Base-by-base conservation (phyloP, 495 filamentous ascomycete genomes). In the Pyrenula aspistea region DNA sequence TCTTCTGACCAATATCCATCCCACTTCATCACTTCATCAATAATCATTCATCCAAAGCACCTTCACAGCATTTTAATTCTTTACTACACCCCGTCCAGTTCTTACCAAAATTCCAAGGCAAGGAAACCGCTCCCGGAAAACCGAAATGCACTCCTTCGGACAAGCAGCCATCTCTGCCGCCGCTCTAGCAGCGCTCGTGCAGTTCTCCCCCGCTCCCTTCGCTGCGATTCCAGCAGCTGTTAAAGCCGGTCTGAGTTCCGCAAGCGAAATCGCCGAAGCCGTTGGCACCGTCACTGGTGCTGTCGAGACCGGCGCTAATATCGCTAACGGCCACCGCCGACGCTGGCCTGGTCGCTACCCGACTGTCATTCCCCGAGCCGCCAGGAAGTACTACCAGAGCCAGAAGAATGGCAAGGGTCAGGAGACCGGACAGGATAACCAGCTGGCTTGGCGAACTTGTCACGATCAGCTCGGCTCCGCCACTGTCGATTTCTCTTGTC, bases 81-180 rank as follows among this genome's bases (percentile, higher is more conserved):
- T 15, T 42, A 42, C 15, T 42, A 4, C 4, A 42, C 31, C 15
- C 31, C 4, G 8, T 42, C 15, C 31, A 42, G 15, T 42, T 15
- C 15, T 42, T 15, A 42, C 8, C 31, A 42, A 42, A 42, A 15
- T 42, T 42, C 15, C 31, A 42, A 15, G 8, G 15, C 8, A 42
- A 42, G 15, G 4, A 42, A 42, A 42, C n/a, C n/a, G n/a, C n/a
- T n/a, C n/a, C n/a, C n/a, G n/a, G n/a, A n/a, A n/a, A n/a, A n/a
- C n/a, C 51, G 60, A 22, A 60, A 61, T 59, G 53, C 47, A 25
- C 31, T 19, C 15, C 24, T 51, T 42, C 50, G 51, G 47, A 25
- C 19, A n/a, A 11, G 12, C 51, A 21, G 21, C 51, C 22, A 49
- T 53, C 51, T 51, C 48, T 23, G 25, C 55, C 48, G 25, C 51